Evolutionary conservation across 805 yeast genomes (phyloP).

Genomic region (Babjeviella inositovora): DNA sequence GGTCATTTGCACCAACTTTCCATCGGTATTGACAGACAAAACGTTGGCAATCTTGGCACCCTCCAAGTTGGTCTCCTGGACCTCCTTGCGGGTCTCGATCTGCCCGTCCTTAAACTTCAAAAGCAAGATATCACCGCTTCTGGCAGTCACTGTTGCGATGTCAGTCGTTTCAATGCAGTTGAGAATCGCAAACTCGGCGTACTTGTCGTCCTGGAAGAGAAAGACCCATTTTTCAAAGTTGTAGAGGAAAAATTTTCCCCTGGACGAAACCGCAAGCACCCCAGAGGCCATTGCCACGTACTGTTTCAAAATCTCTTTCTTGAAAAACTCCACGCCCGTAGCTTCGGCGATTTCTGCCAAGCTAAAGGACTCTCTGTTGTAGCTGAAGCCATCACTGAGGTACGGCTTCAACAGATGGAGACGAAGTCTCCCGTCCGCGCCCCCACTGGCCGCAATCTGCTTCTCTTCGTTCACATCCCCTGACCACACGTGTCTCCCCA

Average conservation of each 20-base stretch:
- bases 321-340: conserved; percentile 10
- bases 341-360: conserved; percentile 14
- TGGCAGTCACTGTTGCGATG: conserved; percentile 10
- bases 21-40: conserved; percentile 12
- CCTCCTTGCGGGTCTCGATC: conserved; percentile 8
- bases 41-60: conserved; percentile 34
- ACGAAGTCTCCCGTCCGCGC: conserved; percentile 81
- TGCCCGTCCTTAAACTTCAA: conserved; percentile 19
- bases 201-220: conserved; percentile 9
- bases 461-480: conserved; percentile 32
- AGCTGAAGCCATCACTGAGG: conserved; percentile 7
- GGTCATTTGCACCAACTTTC: conserved; percentile 19
- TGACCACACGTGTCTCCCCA: conserved; percentile 83
- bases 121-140: conserved; percentile 23
- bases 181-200: conserved; percentile 9
- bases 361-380: conserved; percentile 7
- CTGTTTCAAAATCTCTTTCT: conserved; percentile 46
- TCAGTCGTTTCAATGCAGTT: conserved; percentile 6
- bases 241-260: conserved; percentile 30
- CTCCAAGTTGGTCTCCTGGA: conserved; percentile 7
- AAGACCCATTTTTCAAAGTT: conserved; percentile 9
- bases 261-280: conserved; percentile 37
- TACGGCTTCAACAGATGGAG: conserved; percentile 32
- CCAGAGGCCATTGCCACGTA: conserved; percentile 30
- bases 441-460: conserved; percentile 63